Conservation (phyloP, 202 grass and related monocot species). For the Alloteropsis angusta region DNA sequence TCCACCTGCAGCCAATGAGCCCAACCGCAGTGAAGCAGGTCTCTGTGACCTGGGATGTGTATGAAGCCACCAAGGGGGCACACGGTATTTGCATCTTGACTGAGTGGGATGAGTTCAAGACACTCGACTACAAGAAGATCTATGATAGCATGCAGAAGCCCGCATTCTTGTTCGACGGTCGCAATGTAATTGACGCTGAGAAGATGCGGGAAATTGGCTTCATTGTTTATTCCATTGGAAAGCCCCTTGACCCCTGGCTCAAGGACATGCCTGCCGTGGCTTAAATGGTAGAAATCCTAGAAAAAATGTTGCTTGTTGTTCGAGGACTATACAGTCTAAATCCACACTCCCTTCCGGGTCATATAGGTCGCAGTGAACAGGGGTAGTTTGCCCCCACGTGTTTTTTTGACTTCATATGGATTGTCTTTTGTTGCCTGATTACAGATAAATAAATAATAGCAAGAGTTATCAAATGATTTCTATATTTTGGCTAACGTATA, state of each 20-base stretch:
- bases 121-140: conserved; percentile 55
- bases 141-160: conserved; percentile 58
- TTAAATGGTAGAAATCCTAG: conserved; percentile 24
- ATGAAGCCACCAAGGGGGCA: conserved; percentile 55
- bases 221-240: conserved; percentile 87
- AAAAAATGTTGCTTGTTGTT: not conserved
- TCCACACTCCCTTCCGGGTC: not conserved
- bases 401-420: not conserved
- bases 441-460: conserved; percentile 21
- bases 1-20: conserved; percentile 58
- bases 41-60: conserved; percentile 49
- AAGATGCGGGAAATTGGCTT: conserved; percentile 75
- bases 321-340: not conserved
- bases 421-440: not conserved
- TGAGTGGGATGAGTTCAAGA: conserved; percentile 67
- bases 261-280: conserved; percentile 87
- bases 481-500: not conserved
- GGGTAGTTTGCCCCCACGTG: not conserved
- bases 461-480: conserved; percentile 1
- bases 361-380: conserved; percentile 6
- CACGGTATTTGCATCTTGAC: conserved; percentile 63
- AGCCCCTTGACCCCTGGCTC: conserved; percentile 74
- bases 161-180: conserved; percentile 47
- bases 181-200: conserved; percentile 48
- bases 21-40: conserved; percentile 42